Evolutionary conservation across 345 rosid species (phyloP).

Genomic region (Gossypium sturtianum): DNA sequence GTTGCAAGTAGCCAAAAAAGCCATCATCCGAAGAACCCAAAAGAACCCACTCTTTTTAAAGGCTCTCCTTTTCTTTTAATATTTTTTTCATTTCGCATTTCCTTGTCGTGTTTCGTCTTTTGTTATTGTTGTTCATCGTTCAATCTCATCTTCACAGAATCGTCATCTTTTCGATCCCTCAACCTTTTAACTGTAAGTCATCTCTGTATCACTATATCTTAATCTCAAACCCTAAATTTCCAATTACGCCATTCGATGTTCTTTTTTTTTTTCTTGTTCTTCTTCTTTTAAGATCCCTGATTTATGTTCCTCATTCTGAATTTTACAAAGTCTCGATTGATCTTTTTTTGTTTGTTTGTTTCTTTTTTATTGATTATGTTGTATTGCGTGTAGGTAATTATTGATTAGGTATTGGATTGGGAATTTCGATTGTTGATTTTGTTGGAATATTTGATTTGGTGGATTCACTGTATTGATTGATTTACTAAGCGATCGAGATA

Average conservation of each 20-base stretch:
- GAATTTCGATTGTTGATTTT: slow-evolving; percentile 2
- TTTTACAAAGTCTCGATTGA: neutral
- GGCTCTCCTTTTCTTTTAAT: neutral
- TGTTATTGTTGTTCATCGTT: slow-evolving; percentile 9
- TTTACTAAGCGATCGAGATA: neutral
- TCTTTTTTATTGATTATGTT: neutral
- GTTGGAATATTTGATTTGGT: slow-evolving; percentile 1
- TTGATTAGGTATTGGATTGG: slow-evolving; percentile 11
- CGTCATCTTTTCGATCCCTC: slow-evolving; percentile 26
- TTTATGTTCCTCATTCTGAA: slow-evolving; percentile 2
- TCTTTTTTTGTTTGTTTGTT: neutral
- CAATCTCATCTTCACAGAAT: slow-evolving; percentile 26
- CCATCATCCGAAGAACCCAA: slow-evolving; percentile 15
- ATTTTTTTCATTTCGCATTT: neutral
- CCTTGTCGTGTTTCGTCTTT: slow-evolving; percentile 14
- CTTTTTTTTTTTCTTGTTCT: neutral
- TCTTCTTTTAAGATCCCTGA: slow-evolving; percentile 26
- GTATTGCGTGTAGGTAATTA: neutral
- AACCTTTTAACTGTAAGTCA: slow-evolving; percentile 31
- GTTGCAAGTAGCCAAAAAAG: slow-evolving; percentile 18
- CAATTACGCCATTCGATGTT: slow-evolving; percentile 16
- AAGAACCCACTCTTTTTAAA: neutral
- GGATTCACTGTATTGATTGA: slow-evolving; percentile 13
- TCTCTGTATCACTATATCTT: neutral
- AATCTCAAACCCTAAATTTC: slow-evolving; percentile 25